These are phyloP conservation scores for Platismatia glauca DNA, from an alignment of 495 filamentous ascomycete genomes.

Conservation along the genomic window DNA sequence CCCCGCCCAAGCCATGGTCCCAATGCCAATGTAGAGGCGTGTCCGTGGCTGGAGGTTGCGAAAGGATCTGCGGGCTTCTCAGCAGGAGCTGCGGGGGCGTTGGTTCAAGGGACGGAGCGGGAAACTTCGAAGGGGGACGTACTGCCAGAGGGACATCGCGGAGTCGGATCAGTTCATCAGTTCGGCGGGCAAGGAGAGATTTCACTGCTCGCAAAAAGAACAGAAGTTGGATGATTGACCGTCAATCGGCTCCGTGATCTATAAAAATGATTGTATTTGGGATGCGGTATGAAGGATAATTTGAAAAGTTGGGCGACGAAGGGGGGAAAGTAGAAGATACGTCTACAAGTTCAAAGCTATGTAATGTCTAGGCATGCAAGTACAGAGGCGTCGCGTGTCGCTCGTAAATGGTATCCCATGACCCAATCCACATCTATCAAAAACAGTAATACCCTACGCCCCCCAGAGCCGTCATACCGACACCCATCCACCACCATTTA, in stretches of 20 bases:
- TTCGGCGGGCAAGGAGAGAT: not conserved
- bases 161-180: not conserved
- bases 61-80: conserved; percentile 42
- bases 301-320: not conserved
- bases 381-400: not conserved
- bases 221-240: too few relatives aligned
- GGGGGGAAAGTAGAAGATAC: too few relatives aligned
- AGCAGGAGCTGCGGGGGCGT: not conserved
- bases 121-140: not conserved
- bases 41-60: conserved; percentile 50
- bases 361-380: not conserved
- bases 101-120: not conserved
- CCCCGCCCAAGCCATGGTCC: conserved; percentile 56
- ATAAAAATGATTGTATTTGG: not conserved
- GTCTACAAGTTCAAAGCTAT: not conserved
- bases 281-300: not conserved
- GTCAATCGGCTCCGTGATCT: too few relatives aligned
- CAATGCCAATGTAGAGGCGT: conserved; percentile 53
- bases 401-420: not conserved
- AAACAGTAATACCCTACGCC: conserved; percentile 42
- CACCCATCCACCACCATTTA: conserved; percentile 61
- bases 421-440: conserved; percentile 18
- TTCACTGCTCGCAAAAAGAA: too few relatives aligned
- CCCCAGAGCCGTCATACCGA: conserved; percentile 57
- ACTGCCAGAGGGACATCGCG: conserved; percentile 13